Evolutionary conservation across 139 green algal genomes (phyloP).

Genomic region (Diplosphaera chodatii): DNA sequence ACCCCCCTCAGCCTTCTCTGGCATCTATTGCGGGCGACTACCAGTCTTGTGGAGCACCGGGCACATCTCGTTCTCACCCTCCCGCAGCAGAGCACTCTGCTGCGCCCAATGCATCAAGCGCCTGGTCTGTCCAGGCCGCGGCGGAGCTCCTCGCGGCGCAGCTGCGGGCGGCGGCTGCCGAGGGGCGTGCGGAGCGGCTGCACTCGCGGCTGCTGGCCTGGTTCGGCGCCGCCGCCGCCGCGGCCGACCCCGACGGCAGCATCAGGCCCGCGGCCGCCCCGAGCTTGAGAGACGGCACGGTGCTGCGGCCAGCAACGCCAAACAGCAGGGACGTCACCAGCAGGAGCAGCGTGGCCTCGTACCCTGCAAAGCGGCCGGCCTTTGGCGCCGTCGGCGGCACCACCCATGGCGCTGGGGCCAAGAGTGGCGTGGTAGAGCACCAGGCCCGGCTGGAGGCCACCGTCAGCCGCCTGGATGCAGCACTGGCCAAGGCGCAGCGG

Average conservation of each 20-base stretch:
- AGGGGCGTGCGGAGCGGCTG: slow-evolving; percentile 14
- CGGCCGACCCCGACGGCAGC: no score
- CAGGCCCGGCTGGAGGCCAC: slow-evolving; percentile 64
- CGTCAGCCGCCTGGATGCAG: slow-evolving; percentile 54
- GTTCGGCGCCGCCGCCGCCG: slow-evolving; percentile 3
- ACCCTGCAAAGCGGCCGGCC: no score
- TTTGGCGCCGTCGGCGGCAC: neutral
- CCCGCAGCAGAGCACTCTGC: no score
- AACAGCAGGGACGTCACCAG: neutral
- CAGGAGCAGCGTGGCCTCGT: no score
- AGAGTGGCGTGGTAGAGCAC: slow-evolving; percentile 3
- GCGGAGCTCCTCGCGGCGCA: slow-evolving; percentile 19
- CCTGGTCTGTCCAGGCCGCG: neutral
- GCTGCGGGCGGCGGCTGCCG: slow-evolving; percentile 31
- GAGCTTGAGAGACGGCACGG: neutral
- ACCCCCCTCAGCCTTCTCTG: no score
- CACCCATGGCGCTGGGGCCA: neutral
- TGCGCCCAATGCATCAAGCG: no score
- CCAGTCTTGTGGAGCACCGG: no score
- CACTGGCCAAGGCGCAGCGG: slow-evolving; percentile 56
- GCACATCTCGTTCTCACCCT: no score
- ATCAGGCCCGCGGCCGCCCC: no score
- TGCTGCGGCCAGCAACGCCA: neutral
- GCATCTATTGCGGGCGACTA: no score
- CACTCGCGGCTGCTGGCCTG: slow-evolving; percentile 19